These are phyloP conservation scores for Colletotrichum costaricense DNA, from an alignment of 2,329 filamentous ascomycete species.

Conservation along the genomic window DNA sequence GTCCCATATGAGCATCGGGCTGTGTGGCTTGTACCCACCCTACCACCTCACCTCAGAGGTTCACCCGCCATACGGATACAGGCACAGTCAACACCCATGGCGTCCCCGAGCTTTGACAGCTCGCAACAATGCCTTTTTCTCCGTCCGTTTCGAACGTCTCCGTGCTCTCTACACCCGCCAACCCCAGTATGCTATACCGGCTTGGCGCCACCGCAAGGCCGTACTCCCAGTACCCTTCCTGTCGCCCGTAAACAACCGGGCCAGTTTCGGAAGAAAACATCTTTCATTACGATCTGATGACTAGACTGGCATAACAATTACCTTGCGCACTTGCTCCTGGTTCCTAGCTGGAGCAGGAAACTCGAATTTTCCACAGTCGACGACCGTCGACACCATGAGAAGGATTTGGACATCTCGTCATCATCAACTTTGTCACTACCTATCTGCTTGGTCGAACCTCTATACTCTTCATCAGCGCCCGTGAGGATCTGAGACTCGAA, in stretches of 20 bases:
- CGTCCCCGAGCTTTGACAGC: constrained; percentile 11
- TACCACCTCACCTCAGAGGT: background rate
- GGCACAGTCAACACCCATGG: background rate
- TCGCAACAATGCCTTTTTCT: constrained; percentile 26
- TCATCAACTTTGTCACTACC: too few species aligned
- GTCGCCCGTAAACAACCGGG: background rate
- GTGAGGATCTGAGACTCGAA: background rate
- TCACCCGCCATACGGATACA: background rate
- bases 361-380: background rate
- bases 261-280: background rate
- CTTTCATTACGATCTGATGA: background rate
- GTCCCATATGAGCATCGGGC: constrained; percentile 20
- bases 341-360: background rate
- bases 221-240: constrained; percentile 3
- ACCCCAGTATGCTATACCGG: constrained; percentile 5
- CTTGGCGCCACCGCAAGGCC: constrained; percentile 17
- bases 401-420: background rate
- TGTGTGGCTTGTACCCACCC: constrained; percentile 22
- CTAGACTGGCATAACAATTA: background rate
- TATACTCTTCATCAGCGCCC: background rate
- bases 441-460: background rate
- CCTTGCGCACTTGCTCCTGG: background rate
- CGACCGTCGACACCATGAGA: too few species aligned
- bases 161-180: background rate
- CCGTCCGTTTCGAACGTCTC: constrained; percentile 16